Evolutionary conservation across 2,329 filamentous ascomycete genomes (phyloP), one percentile per base, ranked within the genome.

Genomic region (Penicillium sp.): DNA sequence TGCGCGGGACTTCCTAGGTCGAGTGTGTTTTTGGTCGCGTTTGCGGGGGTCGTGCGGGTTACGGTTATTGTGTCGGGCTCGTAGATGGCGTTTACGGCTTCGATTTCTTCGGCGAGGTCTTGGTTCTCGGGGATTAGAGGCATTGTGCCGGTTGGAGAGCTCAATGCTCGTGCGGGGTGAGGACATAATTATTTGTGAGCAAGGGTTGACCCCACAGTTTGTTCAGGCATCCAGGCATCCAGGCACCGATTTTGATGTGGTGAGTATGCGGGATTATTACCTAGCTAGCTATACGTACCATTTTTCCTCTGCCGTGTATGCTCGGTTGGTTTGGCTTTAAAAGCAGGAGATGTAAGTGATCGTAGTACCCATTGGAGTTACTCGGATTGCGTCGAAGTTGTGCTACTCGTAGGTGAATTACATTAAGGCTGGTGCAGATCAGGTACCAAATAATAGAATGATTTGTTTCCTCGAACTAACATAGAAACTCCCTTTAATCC

Each of bases 31-130:
- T 61, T 66, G 19, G 65, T 60, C 31, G 65, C 60, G 16, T 61
- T 48, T 38, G 61, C 63, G n/a, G 61, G 55, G 25, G 66, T 51
- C 21, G 58, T 66, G 40, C 60, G 64, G 31, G 65, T 71, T 40
- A 75, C 50, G 16, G 81, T 83, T 72, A 87, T 78, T 16, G 84
- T 87, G 65, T 87, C 83, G 59, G 86, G 80, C 61, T 83, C 82
- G 77, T 89, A 90, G 68, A 89, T 82, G 60, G 78, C 76, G 60
- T 78, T 79, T 60, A 81, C 74, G 23, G 78, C 77, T 62, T 78
- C 76, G 31, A 78, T 73, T 67, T 81, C 78, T 63, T 80, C 77
- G 16, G 72, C 72, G 5, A 80, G 73, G 21, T 79, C 78, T 50
- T 64, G 60, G 21, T 72, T 75, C 49, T 65, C 54, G 2, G 52